Evolutionary conservation across 2,329 filamentous ascomycete genomes (phyloP), one percentile per base, ranked within the genome.

Genomic region (Aspergillus sp.): DNA sequence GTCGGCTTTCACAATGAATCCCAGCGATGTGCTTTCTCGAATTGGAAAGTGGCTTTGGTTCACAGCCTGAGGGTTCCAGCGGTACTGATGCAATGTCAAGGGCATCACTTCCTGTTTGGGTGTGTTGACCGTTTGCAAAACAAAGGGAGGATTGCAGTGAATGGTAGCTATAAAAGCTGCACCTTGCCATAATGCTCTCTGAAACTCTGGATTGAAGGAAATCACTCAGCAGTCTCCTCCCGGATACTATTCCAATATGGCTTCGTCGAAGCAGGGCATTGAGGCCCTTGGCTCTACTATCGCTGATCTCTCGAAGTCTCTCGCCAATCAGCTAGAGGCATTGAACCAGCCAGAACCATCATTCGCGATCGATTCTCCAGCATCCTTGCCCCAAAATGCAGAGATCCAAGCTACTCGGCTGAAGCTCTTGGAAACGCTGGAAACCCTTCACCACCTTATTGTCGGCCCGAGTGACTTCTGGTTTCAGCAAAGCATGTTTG

Each of bases 361-460:
- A 19, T 53, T 53, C 10, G 17, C 50, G 3, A 32, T 27, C 3
- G 50, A 53, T 21, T 8, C n/a, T 23, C 50, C 50, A 13, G 25
- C 8, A 5, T 15, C 19, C 5, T 41, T 53, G 8, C 50, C 50
- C 2, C 15, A 5, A 8, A 21, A 5, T 8, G 1, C 4, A 15
- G 32, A 19, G 2, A 25, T 53, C 11, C 27, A 53, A 50, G 48
- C 10, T 19, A 6, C 17, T 27, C 38, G 15, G 36, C 23, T 27
- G 48, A 58, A 36, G 49, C 52, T 11, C 21, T 48, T 44, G 15
- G 51, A 30, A 49, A 27, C 15, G n/a, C 36, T 21, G 56, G 56
- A 23, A 25, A 49, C 32, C 8, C 23, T 58, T 6, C 38, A 53
- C 17, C 32, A 38, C 23, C 30, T 23, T 17, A 8, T 53, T n/a